These are phyloP conservation scores for Taiozyma sp. DNA, from an alignment of 1,139 yeast species.

Conservation along the genomic window DNA sequence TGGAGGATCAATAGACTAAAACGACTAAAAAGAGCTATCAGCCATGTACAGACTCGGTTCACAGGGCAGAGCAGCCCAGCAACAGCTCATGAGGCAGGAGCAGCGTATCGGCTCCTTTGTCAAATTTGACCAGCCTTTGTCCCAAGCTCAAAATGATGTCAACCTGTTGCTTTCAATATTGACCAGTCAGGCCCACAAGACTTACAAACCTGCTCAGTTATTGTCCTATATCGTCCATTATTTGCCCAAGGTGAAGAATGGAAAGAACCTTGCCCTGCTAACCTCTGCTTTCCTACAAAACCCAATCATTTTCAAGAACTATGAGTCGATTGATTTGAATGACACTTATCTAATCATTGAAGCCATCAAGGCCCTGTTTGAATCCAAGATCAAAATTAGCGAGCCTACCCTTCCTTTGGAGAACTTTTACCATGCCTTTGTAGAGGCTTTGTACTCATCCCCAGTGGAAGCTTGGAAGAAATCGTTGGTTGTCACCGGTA, in stretches of 20 bases:
- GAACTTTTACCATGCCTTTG: conserved; percentile 44
- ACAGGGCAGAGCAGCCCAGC: conserved; percentile 27
- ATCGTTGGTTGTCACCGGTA: conserved; percentile 52
- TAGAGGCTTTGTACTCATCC: conserved; percentile 31
- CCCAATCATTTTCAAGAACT: conserved; percentile 36
- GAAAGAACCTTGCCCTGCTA: conserved; percentile 49
- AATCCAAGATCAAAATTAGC: conserved; percentile 52
- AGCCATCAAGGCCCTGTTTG: conserved; percentile 36
- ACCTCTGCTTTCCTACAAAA: conserved; percentile 46
- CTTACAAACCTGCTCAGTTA: conserved; percentile 14
- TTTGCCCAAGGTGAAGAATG: conserved; percentile 57
- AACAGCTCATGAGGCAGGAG: conserved; percentile 13
- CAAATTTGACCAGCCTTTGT: conserved; percentile 3
- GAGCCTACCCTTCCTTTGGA: conserved; percentile 56
- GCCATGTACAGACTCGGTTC: conserved; percentile 29
- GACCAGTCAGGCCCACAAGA: conserved; percentile 2
- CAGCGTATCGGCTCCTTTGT: conserved; percentile 1
- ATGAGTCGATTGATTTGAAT: conserved; percentile 8
- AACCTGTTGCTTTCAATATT: conserved; percentile 15
- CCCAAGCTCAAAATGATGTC: conserved; percentile 19
- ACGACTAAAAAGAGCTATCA: not conserved
- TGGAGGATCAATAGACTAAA: no score
- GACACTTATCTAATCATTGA: conserved; percentile 26
- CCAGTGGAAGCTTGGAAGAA: conserved; percentile 45
- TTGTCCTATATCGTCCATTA: conserved; percentile 56